Base-by-base conservation (phyloP, 139 green algal genomes). In the Micromonas pusilla region DNA sequence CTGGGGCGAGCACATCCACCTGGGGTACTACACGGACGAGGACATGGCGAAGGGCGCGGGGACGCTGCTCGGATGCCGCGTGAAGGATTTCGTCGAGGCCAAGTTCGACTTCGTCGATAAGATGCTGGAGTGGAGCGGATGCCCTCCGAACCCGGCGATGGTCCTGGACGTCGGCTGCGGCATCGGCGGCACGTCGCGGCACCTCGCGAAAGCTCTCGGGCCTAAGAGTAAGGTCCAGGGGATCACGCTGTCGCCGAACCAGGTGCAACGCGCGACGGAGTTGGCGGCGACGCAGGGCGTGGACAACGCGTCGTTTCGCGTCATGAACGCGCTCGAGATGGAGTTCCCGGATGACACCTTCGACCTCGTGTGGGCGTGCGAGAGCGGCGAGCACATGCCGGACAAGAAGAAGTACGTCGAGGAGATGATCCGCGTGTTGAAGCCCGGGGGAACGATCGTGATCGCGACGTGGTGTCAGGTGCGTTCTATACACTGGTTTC, bases 331-430 rank as follows among this genome's bases (percentile, higher is more conserved):
- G 6, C 83, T 98, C 38, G 77, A 88, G 0, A 97, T 98, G 92
- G 78, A 88, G 0, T 96, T 93, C 72, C 79, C 81, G 6, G 91
- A 97, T 80, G 83, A 94, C 84, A 84, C 68, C 9, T 98, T 97
- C 72, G 94, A 98, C 84, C 81, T 98, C 54, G 94, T 98, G 70
- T 98, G 94, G 93, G 96, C 91, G 3, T 97, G 96, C 76, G 94
- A 98, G 88, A 90, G 77, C 20, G 94, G 94, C 2, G 94, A 98
- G 88, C 94, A 98, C 88, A 98, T 98, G 94, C 94, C 94, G 2
- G 92, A 98, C 89, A 98, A 98, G 87, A 90, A 88, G 66, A 89
- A 90, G 79, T 97, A 97, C 73, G 88, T 97, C 26, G 83, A 94
- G 70, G 90, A 96, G 80, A 97, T 97, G 93, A 85, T 87, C 6